Evolutionary conservation across 768 basidiomycete genomes (phyloP).

Genomic region (Psilocybe cyanescens): DNA sequence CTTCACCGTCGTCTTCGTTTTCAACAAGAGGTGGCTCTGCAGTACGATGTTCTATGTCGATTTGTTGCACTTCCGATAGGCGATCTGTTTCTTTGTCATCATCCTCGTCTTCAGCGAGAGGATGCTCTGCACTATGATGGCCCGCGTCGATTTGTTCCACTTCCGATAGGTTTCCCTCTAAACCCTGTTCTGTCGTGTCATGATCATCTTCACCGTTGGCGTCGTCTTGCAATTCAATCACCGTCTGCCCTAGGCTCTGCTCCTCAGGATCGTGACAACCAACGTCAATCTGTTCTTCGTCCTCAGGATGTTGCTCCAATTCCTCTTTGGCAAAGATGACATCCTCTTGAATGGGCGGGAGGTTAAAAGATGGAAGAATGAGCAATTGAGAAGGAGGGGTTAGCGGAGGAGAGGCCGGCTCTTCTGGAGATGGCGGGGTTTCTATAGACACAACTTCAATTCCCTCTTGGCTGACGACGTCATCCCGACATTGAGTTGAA

Average conservation of each 20-base stretch:
- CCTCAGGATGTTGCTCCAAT: neutral
- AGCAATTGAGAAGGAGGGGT: slow-evolving; percentile 19
- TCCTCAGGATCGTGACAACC: neutral
- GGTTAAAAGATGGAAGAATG: slow-evolving; percentile 11
- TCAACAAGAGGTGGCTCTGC: neutral
- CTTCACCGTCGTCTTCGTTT: slow-evolving; percentile 7
- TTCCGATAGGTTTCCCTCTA: neutral
- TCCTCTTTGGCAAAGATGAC: neutral
- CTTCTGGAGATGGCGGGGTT: slow-evolving; percentile 9
- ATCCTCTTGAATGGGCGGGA: slow-evolving; percentile 11
- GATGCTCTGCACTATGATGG: neutral
- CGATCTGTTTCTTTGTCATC: slow-evolving; percentile 8
- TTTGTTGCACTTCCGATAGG: neutral
- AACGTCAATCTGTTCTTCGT: neutral
- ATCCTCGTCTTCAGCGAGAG: slow-evolving; percentile 1
- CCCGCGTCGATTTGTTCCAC: neutral
- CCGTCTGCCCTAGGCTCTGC: neutral
- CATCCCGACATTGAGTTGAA: slow-evolving; percentile 2
- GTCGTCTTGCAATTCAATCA: neutral
- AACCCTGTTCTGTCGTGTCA: neutral
- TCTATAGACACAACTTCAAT: neutral
- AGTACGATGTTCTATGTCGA: neutral
- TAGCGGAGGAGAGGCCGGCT: slow-evolving; percentile 22
- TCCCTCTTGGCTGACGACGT: neutral
- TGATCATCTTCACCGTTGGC: neutral